Percentiles rank a stretch among this genome's conserved stretches.
These are phyloP conservation scores for Pistacia atlantica DNA, from an alignment of 345 rosid genomes.

Conservation along the genomic window DNA sequence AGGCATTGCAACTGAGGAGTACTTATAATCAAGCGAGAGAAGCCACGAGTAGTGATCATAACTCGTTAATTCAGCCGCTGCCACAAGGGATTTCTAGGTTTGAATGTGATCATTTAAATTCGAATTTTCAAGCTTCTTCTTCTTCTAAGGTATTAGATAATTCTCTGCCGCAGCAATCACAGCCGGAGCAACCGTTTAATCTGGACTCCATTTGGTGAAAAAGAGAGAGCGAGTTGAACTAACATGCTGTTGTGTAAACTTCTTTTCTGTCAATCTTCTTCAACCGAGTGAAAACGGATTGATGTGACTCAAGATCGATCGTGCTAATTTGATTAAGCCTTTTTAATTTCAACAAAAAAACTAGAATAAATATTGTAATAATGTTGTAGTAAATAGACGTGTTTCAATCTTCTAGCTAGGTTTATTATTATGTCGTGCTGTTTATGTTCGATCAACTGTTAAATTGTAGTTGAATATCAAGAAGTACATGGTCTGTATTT, in stretches of 20 bases:
- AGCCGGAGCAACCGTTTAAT: constrained; percentile 79
- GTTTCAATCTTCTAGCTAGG: no score
- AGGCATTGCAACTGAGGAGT: constrained; percentile 77
- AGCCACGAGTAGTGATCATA: constrained; percentile 32
- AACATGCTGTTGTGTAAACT: constrained; percentile 17
- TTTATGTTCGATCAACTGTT: no score
- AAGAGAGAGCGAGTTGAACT: constrained; percentile 15
- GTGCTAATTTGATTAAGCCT: no score
- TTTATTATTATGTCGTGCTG: no score
- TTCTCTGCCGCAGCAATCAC: constrained; percentile 37
- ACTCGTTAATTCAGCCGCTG: constrained; percentile 33
- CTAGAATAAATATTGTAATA: no score
- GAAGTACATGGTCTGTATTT: no score
- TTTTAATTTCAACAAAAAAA: no score
- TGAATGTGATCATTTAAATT: constrained; percentile 26
- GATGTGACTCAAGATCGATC: neutral
- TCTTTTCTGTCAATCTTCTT: constrained; percentile 6
- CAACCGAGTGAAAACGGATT: neutral
- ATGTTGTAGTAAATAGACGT: no score
- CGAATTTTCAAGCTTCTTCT: constrained; percentile 61
- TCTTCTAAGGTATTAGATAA: constrained; percentile 51
- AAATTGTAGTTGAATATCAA: no score
- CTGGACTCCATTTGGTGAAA: constrained; percentile 84
- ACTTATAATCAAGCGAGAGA: constrained; percentile 46
- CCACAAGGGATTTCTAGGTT: constrained; percentile 42